Percentiles rank a stretch among this genome's conserved stretches.
Conservation (phyloP, 208 protist species). For the Acanthamoeba royreba region DNA sequence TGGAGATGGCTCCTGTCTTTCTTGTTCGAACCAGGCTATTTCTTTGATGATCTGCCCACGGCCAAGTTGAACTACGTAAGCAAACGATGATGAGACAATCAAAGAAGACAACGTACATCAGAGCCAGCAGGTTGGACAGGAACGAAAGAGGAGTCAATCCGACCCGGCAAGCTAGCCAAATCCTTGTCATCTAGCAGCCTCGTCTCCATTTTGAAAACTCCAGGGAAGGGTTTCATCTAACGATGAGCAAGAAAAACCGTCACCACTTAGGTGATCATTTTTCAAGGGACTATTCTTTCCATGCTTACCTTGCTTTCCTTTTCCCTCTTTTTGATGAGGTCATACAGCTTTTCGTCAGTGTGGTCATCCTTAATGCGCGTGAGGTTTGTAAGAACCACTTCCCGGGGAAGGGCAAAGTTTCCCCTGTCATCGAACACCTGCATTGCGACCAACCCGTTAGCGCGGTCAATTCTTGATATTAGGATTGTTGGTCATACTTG, state of each 20-base stretch:
- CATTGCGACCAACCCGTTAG: background rate
- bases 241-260: too few relatives aligned
- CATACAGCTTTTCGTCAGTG: background rate
- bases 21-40: background rate
- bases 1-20: background rate
- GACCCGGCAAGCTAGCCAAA: background rate
- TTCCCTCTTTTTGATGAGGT: slow-evolving; percentile 9
- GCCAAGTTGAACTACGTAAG: background rate
- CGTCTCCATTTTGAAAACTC: background rate
- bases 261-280: too few relatives aligned
- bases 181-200: background rate
- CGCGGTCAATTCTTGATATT: background rate
- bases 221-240: background rate
- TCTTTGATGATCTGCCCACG: background rate
- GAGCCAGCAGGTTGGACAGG: background rate
- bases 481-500: background rate
- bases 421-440: slow-evolving; percentile 9
- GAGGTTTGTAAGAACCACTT: background rate
- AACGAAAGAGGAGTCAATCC: background rate
- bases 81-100: background rate
- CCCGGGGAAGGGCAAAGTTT: background rate
- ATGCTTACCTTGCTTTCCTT: background rate
- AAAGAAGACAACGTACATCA: background rate
- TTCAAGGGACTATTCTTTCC: too few relatives aligned
- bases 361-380: background rate